Percentiles rank a stretch among this genome's conserved stretches.
Conservation (phyloP, 805 yeast genomes). For the Barnettozyma botsteinii region DNA sequence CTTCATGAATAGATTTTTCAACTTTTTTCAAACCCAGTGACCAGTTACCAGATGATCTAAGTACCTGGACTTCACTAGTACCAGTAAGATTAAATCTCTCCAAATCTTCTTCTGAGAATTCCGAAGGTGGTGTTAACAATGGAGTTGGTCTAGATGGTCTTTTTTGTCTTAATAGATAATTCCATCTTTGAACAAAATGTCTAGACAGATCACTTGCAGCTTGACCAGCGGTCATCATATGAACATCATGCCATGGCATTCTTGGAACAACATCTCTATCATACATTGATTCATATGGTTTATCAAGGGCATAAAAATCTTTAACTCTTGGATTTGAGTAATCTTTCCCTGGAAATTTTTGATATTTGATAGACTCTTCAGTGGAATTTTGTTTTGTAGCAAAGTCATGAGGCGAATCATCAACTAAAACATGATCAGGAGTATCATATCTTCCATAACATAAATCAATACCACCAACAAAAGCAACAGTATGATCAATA, state of each 20-base stretch:
- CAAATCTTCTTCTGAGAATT: conserved; percentile 68
- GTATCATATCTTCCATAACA: conserved; percentile 97
- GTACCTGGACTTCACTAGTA: conserved; percentile 84
- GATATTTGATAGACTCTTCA: conserved; percentile 38
- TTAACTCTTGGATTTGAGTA: conserved; percentile 92
- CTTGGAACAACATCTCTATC: conserved; percentile 77
- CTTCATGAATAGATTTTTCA: conserved; percentile 88
- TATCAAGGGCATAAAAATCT: conserved; percentile 75
- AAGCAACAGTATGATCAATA: conserved; percentile 82
- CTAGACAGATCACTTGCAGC: conserved; percentile 89
- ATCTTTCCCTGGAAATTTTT: conserved; percentile 93
- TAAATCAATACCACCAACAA: conserved; percentile 91
- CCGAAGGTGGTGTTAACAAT: conserved; percentile 86
- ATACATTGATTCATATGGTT: conserved; percentile 88
- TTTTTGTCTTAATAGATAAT: conserved; percentile 84
- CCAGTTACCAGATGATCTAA: conserved; percentile 92
- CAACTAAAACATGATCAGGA: conserved; percentile 86
- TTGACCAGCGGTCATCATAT: conserved; percentile 92
- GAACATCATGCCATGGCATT: conserved; percentile 99
- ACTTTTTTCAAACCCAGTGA: conserved; percentile 80
- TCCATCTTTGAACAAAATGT: conserved; percentile 98
- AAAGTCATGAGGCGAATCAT: conserved; percentile 48
- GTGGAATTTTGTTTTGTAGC: conserved; percentile 27
- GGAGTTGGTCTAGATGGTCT: conserved; percentile 95
- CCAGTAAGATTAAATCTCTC: conserved; percentile 54